Conservation (phyloP, 2,329 filamentous ascomycete species). For the Dactylonectria estremocensis region DNA sequence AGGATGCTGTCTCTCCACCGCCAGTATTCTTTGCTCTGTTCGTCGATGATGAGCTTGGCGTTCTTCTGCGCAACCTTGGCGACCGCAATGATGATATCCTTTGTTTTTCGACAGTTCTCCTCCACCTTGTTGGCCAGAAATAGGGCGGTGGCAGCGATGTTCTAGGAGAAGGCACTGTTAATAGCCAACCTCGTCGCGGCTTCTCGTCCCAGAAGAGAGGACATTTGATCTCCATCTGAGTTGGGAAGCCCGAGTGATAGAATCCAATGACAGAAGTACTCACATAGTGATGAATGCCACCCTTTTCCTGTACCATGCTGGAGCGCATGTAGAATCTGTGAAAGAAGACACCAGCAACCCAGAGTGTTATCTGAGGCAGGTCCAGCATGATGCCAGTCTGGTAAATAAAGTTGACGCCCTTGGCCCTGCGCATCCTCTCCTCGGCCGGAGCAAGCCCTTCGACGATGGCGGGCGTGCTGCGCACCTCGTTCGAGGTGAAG, state of each 20-base stretch:
- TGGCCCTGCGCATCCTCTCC: slow-evolving; percentile 86
- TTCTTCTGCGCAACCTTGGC: slow-evolving; percentile 97
- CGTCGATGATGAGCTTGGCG: slow-evolving; percentile 88
- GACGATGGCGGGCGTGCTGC: slow-evolving; percentile 85
- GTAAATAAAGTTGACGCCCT: slow-evolving; percentile 96
- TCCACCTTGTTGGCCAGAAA: slow-evolving; percentile 98
- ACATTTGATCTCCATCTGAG: slow-evolving; percentile 7
- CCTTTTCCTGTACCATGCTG: slow-evolving; percentile 82
- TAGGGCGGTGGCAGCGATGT: slow-evolving; percentile 89
- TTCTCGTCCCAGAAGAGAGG: slow-evolving; percentile 1
- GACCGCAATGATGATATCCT: slow-evolving; percentile 93
- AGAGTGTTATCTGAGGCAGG: slow-evolving; percentile 91
- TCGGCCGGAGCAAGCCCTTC: slow-evolving; percentile 84
- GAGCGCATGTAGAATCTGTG: slow-evolving; percentile 96
- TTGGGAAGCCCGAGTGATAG: neutral
- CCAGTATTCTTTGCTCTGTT: slow-evolving; percentile 99
- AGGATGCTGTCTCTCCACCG: slow-evolving; percentile 96
- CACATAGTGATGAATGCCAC: slow-evolving; percentile 92
- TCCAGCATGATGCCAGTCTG: slow-evolving; percentile 95
- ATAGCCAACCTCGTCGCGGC: slow-evolving; percentile 18
- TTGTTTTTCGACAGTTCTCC: slow-evolving; percentile 96
- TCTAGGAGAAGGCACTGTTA: slow-evolving; percentile 60
- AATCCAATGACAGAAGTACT: slow-evolving; percentile 50
- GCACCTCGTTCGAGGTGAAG: slow-evolving; percentile 87
- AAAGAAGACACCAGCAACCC: slow-evolving; percentile 94